Evolutionary conservation across 805 yeast species (phyloP), one percentile per base, ranked within the genome.

Genomic region (Yamadazyma nakazawae): DNA sequence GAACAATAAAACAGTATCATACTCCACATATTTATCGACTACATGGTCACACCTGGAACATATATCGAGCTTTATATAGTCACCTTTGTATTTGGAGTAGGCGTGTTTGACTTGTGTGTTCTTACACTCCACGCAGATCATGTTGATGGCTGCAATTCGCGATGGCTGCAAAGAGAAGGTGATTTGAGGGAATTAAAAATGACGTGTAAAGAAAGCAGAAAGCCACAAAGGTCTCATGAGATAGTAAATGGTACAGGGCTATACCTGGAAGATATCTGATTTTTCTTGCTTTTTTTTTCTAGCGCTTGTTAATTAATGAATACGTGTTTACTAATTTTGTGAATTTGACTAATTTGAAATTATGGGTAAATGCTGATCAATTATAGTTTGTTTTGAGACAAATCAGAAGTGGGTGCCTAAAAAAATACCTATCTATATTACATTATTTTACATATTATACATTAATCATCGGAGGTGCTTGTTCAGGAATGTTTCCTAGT

Each of bases 61-160:
- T 28, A 82, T 82, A 0, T 96, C 84, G 34, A 89, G 75, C 53
- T 86, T 81, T 40, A 92, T 88, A 56, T 89, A 90, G 39, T 83
- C 81, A 48, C 85, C 82, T 25, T 91, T 80, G 64, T 87, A 91
- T 54, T 73, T 75, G 18, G 84, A 82, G 67, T 79, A 92, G 32
- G 91, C 74, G 0, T 85, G 72, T 14, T 73, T 70, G 31, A 84
- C 85, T 2, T 84, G 80, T 24, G 64, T 55, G 34, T 75, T 67
- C n/a, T 81, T 76, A 62, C 98, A 94, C 62, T 90, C 95, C 18
- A 91, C 84, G 64, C 98, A 92, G 51, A 91, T 82, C 97, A 92
- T 90, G 26, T 30, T 19, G 36, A 40, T 37, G 40, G 31, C 34
- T 26, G 21, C 34, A 38, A 14, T 16, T 38, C 16, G 25, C 19